Evolutionary conservation across 257 asterid genomes (phyloP), one percentile per base, ranked within the genome.

Genomic region (Agastache rugosa): DNA sequence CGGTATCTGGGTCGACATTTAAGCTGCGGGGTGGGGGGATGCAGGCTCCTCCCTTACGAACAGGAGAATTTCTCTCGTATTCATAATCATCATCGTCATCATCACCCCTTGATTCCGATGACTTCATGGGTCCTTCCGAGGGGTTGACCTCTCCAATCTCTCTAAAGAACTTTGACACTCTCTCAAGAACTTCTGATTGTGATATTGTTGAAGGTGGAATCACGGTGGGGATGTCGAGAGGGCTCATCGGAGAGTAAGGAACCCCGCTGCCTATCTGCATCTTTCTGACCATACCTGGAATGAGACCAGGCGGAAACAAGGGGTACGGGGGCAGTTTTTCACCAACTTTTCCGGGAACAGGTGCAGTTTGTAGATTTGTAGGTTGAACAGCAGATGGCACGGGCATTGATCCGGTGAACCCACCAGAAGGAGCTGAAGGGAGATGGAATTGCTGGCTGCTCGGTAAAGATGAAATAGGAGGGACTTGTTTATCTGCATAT

Each of bases 201-300:
- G 96, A 76, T 16, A 83, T 88, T 20, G 79, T 89, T n/a, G 97
- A 85, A 34, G 99, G 94, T 42, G 99, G 99, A 71, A 95, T 89
- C 39, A 80, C 85, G 0, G 96, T 92, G 1, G 99, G 99, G 63
- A 95, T 95, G 75, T 95, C 99, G 51, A 95, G 86, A 72, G 98
- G 97, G 89, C 98, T 92, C 87, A 95, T 82, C 23, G 98, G 94
- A 56, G 97, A 95, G 80, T 95, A 95, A 35, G 99, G 99, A 41
- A 95, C 99, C 62, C 99, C 99, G 78, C 98, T 95, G 55, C 99
- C 99, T 56, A 95, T 92, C 87, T 92, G 99, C 99, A 95, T 92
- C 77, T 95, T 95, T 47, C 98, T 71, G 42, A 95, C 97, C 99
- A 95, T 95, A 58, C 99, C 98, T 0, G 99, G 99, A 47, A 95